Evolutionary conservation across 1,284 basidiomycete genomes (phyloP), one percentile per base, ranked within the genome.

Genomic region (Leccinum discolor): DNA sequence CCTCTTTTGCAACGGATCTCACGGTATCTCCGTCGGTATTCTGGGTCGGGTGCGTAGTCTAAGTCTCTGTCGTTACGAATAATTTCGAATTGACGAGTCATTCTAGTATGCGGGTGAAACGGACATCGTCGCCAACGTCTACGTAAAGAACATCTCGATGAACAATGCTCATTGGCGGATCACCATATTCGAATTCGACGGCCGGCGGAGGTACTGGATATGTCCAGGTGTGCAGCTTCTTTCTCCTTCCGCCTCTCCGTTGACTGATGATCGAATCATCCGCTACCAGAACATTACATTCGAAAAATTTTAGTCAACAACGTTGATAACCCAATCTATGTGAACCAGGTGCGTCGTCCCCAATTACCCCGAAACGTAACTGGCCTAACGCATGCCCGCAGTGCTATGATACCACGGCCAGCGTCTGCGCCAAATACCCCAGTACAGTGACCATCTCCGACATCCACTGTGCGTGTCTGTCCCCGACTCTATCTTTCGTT

Each of bases 111-210:
- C 79, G 6, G 82, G 82, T n/a, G 74, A 79, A 66, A 80, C 77
- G 62, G 83, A 86, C 68, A 82, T 86, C 60, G 82, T 85, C 56
- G 75, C 80, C 58, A 81, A 86, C 72, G 73, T 86, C 62, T 75
- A 74, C 23, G 80, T 80, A 40, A 76, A 72, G 16, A 82, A 85
- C 68, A 77, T 85, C 67, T 76, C 74, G 8, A 84, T 85, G 80
- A 75, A 78, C 23, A 83, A 84, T 65, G 81, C 82, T 4, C 76
- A 83, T 80, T 68, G 70, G 68, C 0, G 78, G 77, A 8, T 73
- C 72, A 18, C 66, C 67, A 0, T 47, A 74, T 52, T 50, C 66
- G 4, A 61, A 69, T 42, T 74, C 68, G 35, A 68, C 61, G 2
- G 65, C 74, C 14, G 80, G 80, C 47, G 79, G 79, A 38, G 79